phyloP scores from a whole-genome alignment of 2,329 filamentous ascomycete genomes.

The Penicillium sp. region DNA sequence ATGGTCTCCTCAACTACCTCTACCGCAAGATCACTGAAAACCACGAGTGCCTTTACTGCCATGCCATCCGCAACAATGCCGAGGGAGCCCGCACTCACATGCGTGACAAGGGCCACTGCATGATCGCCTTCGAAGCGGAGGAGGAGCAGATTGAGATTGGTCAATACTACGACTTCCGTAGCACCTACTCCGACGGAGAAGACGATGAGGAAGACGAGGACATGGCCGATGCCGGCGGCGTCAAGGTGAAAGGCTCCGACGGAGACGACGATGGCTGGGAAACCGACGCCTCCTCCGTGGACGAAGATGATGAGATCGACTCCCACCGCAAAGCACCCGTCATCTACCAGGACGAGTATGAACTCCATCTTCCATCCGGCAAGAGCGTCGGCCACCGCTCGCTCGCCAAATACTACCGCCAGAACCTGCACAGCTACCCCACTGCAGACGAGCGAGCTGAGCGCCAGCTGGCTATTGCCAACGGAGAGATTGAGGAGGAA shows the following conservation, averaged over 20 bases:
- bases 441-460: constrained; percentile 73
- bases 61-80: constrained; percentile 75
- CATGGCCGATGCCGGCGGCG: constrained; percentile 56
- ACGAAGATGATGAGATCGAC: constrained; percentile 76
- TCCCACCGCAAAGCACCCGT: constrained; percentile 71
- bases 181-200: constrained; percentile 85
- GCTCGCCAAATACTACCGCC: constrained; percentile 82
- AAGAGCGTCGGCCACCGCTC: constrained; percentile 88
- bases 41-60: constrained; percentile 85
- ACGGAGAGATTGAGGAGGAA: constrained; percentile 51
- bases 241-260: constrained; percentile 62
- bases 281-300: constrained; percentile 88
- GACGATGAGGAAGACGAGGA: constrained; percentile 66
- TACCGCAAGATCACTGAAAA: constrained; percentile 77
- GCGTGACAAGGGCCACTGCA: constrained; percentile 95
- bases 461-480: constrained; percentile 60
- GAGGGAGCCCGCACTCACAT: constrained; percentile 92
- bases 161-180: constrained; percentile 95
- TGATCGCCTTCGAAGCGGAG: constrained; percentile 87
- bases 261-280: constrained; percentile 84
- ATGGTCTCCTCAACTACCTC: constrained; percentile 77
- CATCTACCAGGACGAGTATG: constrained; percentile 91
- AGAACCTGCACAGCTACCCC: constrained; percentile 86
- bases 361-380: constrained; percentile 89
- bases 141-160: constrained; percentile 92